Base-by-base conservation (phyloP, 352 stramenopile species). In the Saprolegnia diclina region DNA sequence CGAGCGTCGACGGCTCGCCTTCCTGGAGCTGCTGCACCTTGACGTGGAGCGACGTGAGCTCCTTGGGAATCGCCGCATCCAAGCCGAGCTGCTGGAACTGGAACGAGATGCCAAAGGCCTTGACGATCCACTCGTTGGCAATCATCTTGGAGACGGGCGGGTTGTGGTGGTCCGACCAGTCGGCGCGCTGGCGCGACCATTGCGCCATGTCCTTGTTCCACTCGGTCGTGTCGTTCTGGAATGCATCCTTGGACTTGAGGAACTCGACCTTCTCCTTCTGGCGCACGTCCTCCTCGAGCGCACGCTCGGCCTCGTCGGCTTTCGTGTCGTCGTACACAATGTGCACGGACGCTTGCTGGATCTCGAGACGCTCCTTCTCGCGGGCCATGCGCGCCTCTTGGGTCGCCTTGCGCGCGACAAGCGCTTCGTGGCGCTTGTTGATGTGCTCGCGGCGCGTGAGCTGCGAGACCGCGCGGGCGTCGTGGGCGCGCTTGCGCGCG, bases 151-250 rank as follows among this genome's bases (percentile, higher is more conserved):
- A 93, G 73, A 94, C 85, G 19, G 87, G 82, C 9, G 87, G 87
- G 74, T 94, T 94, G 74, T 94, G 84, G 29, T 83, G 82, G 76
- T 94, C 87, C 1, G 79, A 90, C 87, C 87, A 94, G 76, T 91
- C 83, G 26, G 85, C 87, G 66, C 87, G 87, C 75, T 94, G 87
- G 72, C 90, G 90, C 67, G 79, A 90, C 87, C 87, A 94, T 57
- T 87, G 79, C 1, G 87, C 87, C 87, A 94, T 94, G 74, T 92
- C 85, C 62, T 80, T 89, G 77, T 94, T 94, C 87, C 87, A 94
- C 72, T 94, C 83, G 26, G 82, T 86, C 40, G 87, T 94, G 71
- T 94, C 87, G 18, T 84, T 79, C 76, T 94, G 87, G 77, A 94
- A 94, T 57, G 82, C 78, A 59, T 94, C 86, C 77, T 94, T 94